phyloP scores from a whole-genome alignment of 352 stramenopile species.

The Sclerospora graminicola region DNA sequence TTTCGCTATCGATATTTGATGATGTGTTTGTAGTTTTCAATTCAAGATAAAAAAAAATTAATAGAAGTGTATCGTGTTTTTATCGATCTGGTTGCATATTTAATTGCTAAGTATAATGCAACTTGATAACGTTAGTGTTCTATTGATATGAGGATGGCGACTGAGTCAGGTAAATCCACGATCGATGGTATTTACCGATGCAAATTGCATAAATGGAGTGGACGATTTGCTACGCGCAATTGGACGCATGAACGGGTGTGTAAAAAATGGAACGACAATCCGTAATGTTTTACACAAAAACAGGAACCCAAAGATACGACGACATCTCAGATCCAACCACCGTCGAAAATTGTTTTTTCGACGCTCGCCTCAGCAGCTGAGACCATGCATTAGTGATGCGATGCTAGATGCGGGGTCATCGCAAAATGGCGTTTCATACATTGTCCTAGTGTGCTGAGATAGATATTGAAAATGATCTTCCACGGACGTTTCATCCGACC shows the following conservation, averaged over 20 bases:
- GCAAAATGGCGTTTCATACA: conserved; percentile 34
- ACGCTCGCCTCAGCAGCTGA: conserved; percentile 44
- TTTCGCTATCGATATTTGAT: no score
- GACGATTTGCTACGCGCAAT: conserved; percentile 43
- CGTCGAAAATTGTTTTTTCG: conserved; percentile 35
- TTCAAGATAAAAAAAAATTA: no score
- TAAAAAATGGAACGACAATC: conserved; percentile 65
- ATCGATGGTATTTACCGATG: conserved; percentile 21
- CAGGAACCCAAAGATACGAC: no score
- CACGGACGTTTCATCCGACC: conserved; percentile 59
- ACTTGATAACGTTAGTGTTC: no score
- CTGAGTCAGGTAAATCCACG: no score
- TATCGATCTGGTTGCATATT: no score
- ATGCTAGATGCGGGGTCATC: conserved; percentile 53
- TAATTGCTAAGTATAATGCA: no score
- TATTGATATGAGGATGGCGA: no score
- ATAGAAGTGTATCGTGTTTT: no score
- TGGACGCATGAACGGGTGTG: conserved; percentile 45
- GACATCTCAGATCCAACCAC: conserved; percentile 11
- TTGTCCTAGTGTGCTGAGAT: conserved; percentile 53
- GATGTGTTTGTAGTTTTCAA: no score
- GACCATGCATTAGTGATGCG: conserved; percentile 32
- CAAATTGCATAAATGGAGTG: conserved; percentile 37
- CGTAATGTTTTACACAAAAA: conserved; percentile 34
- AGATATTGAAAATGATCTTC: conserved; percentile 87